phyloP scores from a whole-genome alignment of 805 yeast species.

The Metschnikowia chrysomelidarum region DNA sequence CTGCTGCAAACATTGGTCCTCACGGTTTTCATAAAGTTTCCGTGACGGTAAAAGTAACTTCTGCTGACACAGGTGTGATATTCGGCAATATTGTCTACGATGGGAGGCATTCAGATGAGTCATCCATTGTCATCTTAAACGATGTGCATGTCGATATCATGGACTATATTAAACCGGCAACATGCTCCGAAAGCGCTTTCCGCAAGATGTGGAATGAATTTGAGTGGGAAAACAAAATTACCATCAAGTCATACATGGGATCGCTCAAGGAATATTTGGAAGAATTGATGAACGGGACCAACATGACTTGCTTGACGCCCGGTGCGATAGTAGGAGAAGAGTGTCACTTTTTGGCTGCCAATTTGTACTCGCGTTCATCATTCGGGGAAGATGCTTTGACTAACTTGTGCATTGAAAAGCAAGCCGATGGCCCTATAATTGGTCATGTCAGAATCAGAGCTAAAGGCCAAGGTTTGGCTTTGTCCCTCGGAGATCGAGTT shows the following conservation, averaged over 20 bases:
- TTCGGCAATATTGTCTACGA: constrained; percentile 97
- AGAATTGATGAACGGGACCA: constrained; percentile 74
- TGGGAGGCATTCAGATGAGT: constrained; percentile 90
- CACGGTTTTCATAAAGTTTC: constrained; percentile 92
- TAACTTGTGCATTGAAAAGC: constrained; percentile 87
- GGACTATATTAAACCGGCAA: constrained; percentile 97
- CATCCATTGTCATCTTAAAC: constrained; percentile 84
- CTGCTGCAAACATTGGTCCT: constrained; percentile 90
- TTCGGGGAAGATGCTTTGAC: constrained; percentile 99
- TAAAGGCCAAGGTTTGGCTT: constrained; percentile 95
- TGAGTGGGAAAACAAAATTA: constrained; percentile 98
- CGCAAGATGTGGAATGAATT: constrained; percentile 99
- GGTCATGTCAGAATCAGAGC: constrained; percentile 97
- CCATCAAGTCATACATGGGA: constrained; percentile 67
- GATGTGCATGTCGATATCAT: constrained; percentile 95
- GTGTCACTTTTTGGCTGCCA: constrained; percentile 91
- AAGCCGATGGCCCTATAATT: constrained; percentile 67
- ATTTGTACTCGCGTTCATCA: constrained; percentile 84
- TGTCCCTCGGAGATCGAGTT: constrained; percentile 91
- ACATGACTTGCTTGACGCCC: constrained; percentile 91
- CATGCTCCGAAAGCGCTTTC: constrained; percentile 83
- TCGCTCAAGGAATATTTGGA: constrained; percentile 76
- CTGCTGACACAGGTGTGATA: constrained; percentile 97
- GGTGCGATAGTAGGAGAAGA: constrained; percentile 88
- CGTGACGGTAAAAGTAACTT: constrained; percentile 87